A percentile compares a stretch with the other conserved stretches of the same genome.
Conservation (phyloP, 2,329 filamentous ascomycete species). For the Cytospora piceicola region DNA sequence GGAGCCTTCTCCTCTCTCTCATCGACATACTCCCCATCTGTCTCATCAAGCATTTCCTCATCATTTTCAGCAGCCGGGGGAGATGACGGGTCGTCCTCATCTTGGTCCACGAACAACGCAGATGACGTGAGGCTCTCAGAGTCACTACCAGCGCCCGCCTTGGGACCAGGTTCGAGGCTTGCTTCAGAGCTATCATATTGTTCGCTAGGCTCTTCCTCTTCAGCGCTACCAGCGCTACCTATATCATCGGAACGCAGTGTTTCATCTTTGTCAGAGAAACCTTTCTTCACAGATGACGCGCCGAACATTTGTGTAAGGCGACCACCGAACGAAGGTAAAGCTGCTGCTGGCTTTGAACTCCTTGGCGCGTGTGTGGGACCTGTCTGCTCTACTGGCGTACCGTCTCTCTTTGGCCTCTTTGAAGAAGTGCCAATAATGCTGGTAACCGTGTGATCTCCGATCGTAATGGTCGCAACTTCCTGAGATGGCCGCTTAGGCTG, state of each 20-base stretch:
- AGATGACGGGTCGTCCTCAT: neutral
- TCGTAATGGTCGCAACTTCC: slow-evolving; percentile 74
- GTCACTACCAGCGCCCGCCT: slow-evolving; percentile 7
- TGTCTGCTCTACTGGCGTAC: slow-evolving; percentile 40
- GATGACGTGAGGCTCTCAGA: slow-evolving; percentile 7
- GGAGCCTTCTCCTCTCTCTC: slow-evolving; percentile 30
- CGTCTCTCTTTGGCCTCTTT: slow-evolving; percentile 50
- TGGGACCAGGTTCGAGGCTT: neutral
- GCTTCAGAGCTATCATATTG: slow-evolving; percentile 29
- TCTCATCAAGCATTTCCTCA: slow-evolving; percentile 33
- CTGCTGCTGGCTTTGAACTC: slow-evolving; percentile 32
- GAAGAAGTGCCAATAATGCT: slow-evolving; percentile 65
- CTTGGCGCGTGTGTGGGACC: slow-evolving; percentile 41
- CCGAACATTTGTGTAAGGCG: slow-evolving; percentile 51
- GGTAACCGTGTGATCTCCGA: slow-evolving; percentile 69
- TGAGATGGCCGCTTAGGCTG: slow-evolving; percentile 60
- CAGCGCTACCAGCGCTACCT: slow-evolving; percentile 20
- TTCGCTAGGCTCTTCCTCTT: slow-evolving; percentile 32
- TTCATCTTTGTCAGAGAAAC: slow-evolving; percentile 28
- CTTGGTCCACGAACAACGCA: slow-evolving; percentile 27
- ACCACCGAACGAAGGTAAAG: slow-evolving; percentile 49
- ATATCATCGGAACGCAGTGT: slow-evolving; percentile 31
- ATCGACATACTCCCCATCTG: slow-evolving; percentile 33
- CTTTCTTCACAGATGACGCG: slow-evolving; percentile 39
- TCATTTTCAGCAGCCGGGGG: slow-evolving; percentile 30